Conservation (phyloP, 2,329 filamentous ascomycete species). For the Daldinia sp. region DNA sequence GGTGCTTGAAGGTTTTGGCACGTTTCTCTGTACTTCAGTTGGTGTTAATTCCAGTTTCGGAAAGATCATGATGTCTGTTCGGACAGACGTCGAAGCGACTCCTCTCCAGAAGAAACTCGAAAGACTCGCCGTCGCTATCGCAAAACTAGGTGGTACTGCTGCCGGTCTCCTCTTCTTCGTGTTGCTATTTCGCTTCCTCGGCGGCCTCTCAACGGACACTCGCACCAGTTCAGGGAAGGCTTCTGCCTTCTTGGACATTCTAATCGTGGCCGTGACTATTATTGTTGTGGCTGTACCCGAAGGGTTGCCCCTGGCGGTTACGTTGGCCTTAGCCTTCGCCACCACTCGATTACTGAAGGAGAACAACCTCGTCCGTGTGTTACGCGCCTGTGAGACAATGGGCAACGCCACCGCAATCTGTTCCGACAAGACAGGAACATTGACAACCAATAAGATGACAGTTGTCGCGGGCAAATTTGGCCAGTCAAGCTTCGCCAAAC, state of each 20-base stretch:
- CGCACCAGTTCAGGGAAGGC: conserved; percentile 63
- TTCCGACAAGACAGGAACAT: conserved; percentile 80
- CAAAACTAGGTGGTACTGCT: conserved; percentile 67
- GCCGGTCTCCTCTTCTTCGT: conserved; percentile 81
- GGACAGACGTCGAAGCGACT: conserved; percentile 60
- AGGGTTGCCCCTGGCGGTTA: conserved; percentile 72
- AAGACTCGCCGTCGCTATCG: conserved; percentile 58
- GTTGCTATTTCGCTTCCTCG: conserved; percentile 80
- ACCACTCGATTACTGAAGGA: conserved; percentile 74
- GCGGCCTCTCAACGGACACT: conserved; percentile 61
- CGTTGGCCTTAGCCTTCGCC: conserved; percentile 71
- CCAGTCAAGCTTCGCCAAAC: conserved; percentile 45
- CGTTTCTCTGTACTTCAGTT: conserved; percentile 62
- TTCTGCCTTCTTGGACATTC: conserved; percentile 68
- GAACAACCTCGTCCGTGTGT: conserved; percentile 73
- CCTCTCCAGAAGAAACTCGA: conserved; percentile 64
- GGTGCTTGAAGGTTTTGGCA: conserved; percentile 62
- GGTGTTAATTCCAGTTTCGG: conserved; percentile 64
- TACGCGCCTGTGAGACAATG: conserved; percentile 76
- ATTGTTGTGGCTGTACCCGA: conserved; percentile 75
- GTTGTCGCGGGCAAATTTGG: conserved; percentile 77
- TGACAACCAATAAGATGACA: conserved; percentile 79
- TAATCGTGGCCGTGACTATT: conserved; percentile 71
- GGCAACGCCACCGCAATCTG: conserved; percentile 79
- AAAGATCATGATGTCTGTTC: conserved; percentile 64